Evolutionary conservation across 768 basidiomycete species (phyloP).

Genomic region (Lentinula detonsa): DNA sequence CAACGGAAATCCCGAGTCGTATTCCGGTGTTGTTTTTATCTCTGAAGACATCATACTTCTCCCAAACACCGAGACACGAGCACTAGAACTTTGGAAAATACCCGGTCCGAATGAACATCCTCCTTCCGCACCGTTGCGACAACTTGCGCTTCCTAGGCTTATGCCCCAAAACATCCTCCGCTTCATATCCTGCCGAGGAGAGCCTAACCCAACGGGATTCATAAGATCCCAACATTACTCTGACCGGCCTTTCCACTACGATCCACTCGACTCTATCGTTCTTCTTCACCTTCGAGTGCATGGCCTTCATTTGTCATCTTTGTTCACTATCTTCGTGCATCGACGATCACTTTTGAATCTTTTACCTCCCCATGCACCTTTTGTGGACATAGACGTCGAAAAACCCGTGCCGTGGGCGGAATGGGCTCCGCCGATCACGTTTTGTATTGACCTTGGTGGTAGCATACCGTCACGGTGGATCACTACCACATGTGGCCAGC

Average conservation of each 20-base stretch:
- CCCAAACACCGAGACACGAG: conserved; percentile 15
- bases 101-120: conserved; percentile 14
- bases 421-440: conserved; percentile 28
- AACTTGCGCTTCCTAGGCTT: conserved; percentile 25
- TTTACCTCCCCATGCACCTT: neutral
- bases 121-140: conserved; percentile 14
- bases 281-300: conserved; percentile 25
- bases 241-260: conserved; percentile 18
- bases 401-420: conserved; percentile 17
- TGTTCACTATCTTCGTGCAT: conserved; percentile 31
- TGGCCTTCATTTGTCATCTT: neutral
- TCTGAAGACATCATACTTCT: conserved; percentile 19
- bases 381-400: neutral
- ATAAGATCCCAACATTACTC: conserved; percentile 4
- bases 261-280: conserved; percentile 23
- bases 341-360: conserved; percentile 13
- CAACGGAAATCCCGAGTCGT: conserved; percentile 10
- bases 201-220: conserved; percentile 31
- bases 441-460: conserved; percentile 15
- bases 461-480: conserved; percentile 30
- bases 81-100: conserved; percentile 19
- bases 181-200: conserved; percentile 28
- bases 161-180: conserved; percentile 14
- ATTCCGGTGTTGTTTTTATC: conserved; percentile 18
- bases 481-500: conserved; percentile 28